A percentile compares a stretch with the other conserved stretches of the same genome.
phyloP scores from a whole-genome alignment of 75 land plant species.

The Picea glauca region DNA sequence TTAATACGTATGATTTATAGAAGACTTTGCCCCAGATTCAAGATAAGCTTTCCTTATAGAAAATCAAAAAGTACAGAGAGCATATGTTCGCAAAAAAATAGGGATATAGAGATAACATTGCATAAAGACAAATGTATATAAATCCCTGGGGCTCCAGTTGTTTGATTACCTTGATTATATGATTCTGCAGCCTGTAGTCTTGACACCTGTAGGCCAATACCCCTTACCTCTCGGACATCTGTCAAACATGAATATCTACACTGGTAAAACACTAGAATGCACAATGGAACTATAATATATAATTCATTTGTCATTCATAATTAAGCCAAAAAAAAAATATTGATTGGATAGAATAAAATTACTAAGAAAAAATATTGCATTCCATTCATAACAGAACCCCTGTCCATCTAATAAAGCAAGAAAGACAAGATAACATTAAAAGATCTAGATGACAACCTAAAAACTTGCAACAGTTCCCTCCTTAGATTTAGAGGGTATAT shows the following conservation, averaged over 20 bases:
- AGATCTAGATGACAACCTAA: too few species aligned
- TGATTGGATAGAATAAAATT: not conserved
- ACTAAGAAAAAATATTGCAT: not conserved
- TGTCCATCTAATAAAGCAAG: not conserved
- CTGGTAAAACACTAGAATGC: not conserved
- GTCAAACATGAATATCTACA: not conserved
- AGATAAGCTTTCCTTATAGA: too few species aligned
- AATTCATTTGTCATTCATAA: not conserved
- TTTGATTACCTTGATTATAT: constrained; percentile 26
- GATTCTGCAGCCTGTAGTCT: constrained; percentile 59
- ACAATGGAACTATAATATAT: not conserved
- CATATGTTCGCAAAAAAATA: too few species aligned
- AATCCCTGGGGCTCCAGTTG: not conserved
- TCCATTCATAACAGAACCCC: not conserved
- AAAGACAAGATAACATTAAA: too few species aligned
- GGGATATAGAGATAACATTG: too few species aligned
- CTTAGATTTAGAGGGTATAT: too few species aligned
- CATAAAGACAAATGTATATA: constrained; percentile 5
- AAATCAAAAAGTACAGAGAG: too few species aligned
- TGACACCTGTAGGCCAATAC: constrained; percentile 82
- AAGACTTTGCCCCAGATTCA: too few species aligned
- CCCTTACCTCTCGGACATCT: constrained; percentile 90
- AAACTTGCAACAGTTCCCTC: too few species aligned
- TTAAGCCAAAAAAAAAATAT: not conserved
- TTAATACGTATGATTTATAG: too few species aligned